Percentiles rank a stretch among this genome's conserved stretches.
These are phyloP conservation scores for Corylus americana DNA, from an alignment of 306 rosid species.

Conservation along the genomic window DNA sequence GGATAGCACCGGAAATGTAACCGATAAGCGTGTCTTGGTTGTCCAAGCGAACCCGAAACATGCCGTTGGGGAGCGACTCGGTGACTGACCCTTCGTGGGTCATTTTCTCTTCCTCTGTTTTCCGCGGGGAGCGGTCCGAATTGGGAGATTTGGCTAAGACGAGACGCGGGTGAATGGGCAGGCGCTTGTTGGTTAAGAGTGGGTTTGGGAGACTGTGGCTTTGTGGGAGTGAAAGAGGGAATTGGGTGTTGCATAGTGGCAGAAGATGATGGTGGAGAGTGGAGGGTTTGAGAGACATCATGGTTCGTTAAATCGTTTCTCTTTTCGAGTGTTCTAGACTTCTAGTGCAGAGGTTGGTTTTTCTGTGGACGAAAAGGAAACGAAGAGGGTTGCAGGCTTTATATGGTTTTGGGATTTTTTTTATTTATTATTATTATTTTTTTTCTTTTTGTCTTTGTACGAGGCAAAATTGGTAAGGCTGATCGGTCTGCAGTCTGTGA, in stretches of 20 bases:
- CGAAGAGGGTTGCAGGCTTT: not conserved
- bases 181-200: conserved; percentile 3
- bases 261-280: conserved; percentile 7
- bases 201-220: conserved; percentile 9
- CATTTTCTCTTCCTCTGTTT: conserved; percentile 47
- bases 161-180: not conserved
- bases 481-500: no score
- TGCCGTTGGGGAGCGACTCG: conserved; percentile 59
- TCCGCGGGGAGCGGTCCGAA: conserved; percentile 18
- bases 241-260: not conserved
- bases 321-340: not conserved
- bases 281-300: conserved; percentile 22
- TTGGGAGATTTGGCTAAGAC: conserved; percentile 32
- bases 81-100: conserved; percentile 45
- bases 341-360: not conserved
- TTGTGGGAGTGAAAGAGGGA: not conserved
- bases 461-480: no score
- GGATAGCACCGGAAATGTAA: conserved; percentile 55
- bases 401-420: not conserved
- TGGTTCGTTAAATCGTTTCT: not conserved
- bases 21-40: conserved; percentile 52
- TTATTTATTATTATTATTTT: no score
- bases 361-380: not conserved
- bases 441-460: no score
- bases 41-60: conserved; percentile 53